Percentiles rank a stretch among this genome's conserved stretches.
Conservation (phyloP, 2,329 filamentous ascomycete genomes). For the Diplodia seriata region DNA sequence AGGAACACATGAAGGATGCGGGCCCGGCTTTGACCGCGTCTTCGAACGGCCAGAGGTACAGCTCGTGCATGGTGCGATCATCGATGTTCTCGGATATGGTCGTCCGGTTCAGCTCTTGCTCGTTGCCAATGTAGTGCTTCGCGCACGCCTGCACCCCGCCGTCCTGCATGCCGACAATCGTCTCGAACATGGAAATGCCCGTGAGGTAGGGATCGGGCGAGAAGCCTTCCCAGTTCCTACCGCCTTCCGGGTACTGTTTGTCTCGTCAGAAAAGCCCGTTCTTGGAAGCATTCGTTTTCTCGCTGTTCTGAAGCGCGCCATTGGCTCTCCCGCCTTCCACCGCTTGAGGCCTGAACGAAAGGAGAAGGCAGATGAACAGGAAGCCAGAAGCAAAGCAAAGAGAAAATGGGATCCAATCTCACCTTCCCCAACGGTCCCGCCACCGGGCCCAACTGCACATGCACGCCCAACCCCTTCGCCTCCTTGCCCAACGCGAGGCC, state of each 20-base stretch:
- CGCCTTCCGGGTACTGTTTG: slow-evolving; percentile 38
- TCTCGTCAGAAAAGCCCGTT: not conserved
- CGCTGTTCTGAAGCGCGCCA: not conserved
- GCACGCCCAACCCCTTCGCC: slow-evolving; percentile 51
- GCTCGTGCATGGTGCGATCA: slow-evolving; percentile 69
- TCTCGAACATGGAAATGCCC: slow-evolving; percentile 50
- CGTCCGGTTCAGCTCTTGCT: slow-evolving; percentile 64
- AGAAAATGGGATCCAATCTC: not conserved
- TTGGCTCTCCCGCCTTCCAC: not conserved
- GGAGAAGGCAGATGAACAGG: not conserved
- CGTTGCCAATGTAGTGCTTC: slow-evolving; percentile 67
- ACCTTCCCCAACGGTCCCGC: slow-evolving; percentile 42
- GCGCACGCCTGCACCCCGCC: slow-evolving; percentile 52
- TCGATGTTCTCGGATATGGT: slow-evolving; percentile 68
- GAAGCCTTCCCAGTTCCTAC: slow-evolving; percentile 56
- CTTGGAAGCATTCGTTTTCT: not conserved
- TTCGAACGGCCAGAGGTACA: slow-evolving; percentile 72
- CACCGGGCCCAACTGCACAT: slow-evolving; percentile 54
- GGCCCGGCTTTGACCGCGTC: slow-evolving; percentile 66
- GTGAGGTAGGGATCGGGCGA: slow-evolving; percentile 54
- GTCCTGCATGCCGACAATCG: slow-evolving; percentile 51
- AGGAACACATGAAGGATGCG: slow-evolving; percentile 65
- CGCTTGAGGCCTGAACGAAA: not conserved
- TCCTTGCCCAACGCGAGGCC: slow-evolving; percentile 48
- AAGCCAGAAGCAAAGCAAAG: not conserved